A percentile compares a stretch with the other conserved stretches of the same genome.
phyloP scores from a whole-genome alignment of 768 basidiomycete species.

The Sarcodon aspratus region DNA sequence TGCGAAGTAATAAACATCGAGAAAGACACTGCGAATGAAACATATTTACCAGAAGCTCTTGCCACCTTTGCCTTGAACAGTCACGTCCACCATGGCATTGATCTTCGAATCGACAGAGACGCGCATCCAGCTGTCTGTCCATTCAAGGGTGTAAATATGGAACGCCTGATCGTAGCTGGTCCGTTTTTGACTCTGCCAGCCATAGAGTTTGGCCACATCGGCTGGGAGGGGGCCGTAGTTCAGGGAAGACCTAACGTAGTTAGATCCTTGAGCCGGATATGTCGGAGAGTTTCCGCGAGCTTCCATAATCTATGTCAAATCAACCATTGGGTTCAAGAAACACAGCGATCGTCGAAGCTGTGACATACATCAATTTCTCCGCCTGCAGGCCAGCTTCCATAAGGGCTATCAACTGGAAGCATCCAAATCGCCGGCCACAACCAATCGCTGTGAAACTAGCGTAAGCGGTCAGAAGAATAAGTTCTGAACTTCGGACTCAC shows the following conservation, averaged over 20 bases:
- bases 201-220: slow-evolving; percentile 29
- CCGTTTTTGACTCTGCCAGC: slow-evolving; percentile 32
- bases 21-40: not conserved
- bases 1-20: not conserved
- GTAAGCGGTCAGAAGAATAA: slow-evolving; percentile 16
- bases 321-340: not conserved
- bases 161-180: slow-evolving; percentile 34
- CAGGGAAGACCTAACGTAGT: slow-evolving; percentile 43
- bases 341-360: not conserved
- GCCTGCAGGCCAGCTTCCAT: slow-evolving; percentile 40
- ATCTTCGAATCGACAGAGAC: slow-evolving; percentile 43
- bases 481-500: slow-evolving; percentile 7
- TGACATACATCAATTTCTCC: slow-evolving; percentile 50
- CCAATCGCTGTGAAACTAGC: slow-evolving; percentile 33
- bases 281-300: slow-evolving; percentile 36
- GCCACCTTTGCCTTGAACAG: slow-evolving; percentile 27
- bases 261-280: slow-evolving; percentile 30
- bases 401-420: slow-evolving; percentile 31
- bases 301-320: slow-evolving; percentile 33
- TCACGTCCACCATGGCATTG: slow-evolving; percentile 38
- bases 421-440: slow-evolving; percentile 35
- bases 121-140: slow-evolving; percentile 45
- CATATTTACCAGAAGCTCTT: slow-evolving; percentile 31
- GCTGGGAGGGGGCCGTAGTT: slow-evolving; percentile 53
- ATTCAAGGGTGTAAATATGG: slow-evolving; percentile 48